Conservation (phyloP, 768 basidiomycete species). For the Royoungia palumana region DNA sequence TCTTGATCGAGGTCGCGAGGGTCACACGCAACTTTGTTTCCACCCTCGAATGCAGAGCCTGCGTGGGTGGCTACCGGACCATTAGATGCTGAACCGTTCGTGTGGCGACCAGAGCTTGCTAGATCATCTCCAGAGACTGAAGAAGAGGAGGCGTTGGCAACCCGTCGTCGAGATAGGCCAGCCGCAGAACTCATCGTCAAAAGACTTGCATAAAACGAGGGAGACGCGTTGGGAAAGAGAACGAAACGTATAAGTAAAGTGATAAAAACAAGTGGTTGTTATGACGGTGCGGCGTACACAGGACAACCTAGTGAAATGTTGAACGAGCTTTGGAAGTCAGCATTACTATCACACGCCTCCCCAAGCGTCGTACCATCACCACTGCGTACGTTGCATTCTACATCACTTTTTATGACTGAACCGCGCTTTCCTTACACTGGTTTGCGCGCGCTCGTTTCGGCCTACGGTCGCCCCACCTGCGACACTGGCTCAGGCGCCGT, state of each 20-base stretch:
- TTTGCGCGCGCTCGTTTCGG: no score
- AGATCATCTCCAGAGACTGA: slow-evolving; percentile 39
- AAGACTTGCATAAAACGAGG: slow-evolving; percentile 19
- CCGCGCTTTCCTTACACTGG: no score
- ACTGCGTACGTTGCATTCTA: no score
- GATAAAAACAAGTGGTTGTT: slow-evolving; percentile 1
- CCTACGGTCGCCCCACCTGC: neutral
- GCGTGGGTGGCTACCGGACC: slow-evolving; percentile 51
- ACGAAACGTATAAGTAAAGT: slow-evolving; percentile 3
- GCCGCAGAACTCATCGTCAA: slow-evolving; percentile 48
- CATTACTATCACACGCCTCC: slow-evolving; percentile 14
- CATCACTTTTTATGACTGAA: no score
- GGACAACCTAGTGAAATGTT: slow-evolving; percentile 1
- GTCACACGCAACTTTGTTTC: slow-evolving; percentile 89
- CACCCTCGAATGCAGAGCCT: slow-evolving; percentile 81
- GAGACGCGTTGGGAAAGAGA: neutral
- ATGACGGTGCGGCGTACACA: slow-evolving; percentile 5
- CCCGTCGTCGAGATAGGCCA: slow-evolving; percentile 57
- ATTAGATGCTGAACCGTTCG: slow-evolving; percentile 30
- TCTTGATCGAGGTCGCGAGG: slow-evolving; percentile 82
- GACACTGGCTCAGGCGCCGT: neutral
- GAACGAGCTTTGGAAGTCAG: neutral
- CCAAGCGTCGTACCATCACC: no score
- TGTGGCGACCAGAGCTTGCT: slow-evolving; percentile 25
- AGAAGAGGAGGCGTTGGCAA: slow-evolving; percentile 41